Percentiles rank a stretch among this genome's conserved stretches.
Evolutionary conservation across 768 basidiomycete genomes (phyloP).

Genomic region (Filobasidium floriforme): DNA sequence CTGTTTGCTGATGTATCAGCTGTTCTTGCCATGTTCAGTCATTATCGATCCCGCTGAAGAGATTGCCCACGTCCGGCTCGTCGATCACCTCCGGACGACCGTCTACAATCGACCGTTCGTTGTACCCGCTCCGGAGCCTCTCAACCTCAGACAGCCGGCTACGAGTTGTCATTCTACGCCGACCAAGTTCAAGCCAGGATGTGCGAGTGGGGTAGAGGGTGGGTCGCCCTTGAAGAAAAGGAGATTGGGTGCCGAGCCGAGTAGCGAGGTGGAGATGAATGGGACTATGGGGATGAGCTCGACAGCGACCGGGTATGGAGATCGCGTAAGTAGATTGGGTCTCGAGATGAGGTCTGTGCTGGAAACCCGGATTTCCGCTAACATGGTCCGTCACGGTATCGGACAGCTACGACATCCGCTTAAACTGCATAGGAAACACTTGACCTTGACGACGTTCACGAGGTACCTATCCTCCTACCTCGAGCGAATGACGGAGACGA

Average conservation of each 20-base stretch:
- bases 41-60: not conserved
- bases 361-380: too few relatives aligned
- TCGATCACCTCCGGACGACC: not conserved
- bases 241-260: not conserved
- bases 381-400: not conserved
- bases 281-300: not conserved
- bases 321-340: not conserved
- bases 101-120: not conserved
- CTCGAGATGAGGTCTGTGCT: too few relatives aligned
- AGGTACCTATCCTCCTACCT: slow-evolving; percentile 17
- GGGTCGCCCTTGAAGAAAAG: not conserved
- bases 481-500: slow-evolving; percentile 5
- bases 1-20: not conserved
- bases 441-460: slow-evolving; percentile 13
- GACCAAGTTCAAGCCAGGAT: not conserved
- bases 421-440: slow-evolving; percentile 15
- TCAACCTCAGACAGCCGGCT: too few relatives aligned
- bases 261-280: not conserved
- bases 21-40: not conserved
- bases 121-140: not conserved
- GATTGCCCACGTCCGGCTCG: not conserved
- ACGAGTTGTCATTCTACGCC: too few relatives aligned
- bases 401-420: slow-evolving; percentile 15
- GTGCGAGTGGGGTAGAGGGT: not conserved
- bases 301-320: not conserved